These are phyloP conservation scores for Harrya chromipes DNA, from an alignment of 768 basidiomycete species.

Conservation along the genomic window DNA sequence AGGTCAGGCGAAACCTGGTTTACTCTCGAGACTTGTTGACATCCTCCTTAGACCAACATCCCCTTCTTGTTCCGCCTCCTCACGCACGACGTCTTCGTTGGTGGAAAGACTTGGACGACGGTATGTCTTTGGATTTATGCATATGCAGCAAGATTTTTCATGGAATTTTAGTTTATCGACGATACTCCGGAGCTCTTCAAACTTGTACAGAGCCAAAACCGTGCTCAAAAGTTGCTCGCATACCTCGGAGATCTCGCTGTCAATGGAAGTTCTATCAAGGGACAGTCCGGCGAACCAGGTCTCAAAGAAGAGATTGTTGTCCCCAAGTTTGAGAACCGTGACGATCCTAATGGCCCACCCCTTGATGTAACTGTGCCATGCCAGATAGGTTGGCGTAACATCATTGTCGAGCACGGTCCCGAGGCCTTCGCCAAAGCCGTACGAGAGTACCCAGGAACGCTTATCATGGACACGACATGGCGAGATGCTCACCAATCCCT, in stretches of 20 bases:
- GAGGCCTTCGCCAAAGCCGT: constrained; percentile 99
- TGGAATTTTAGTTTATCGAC: constrained; percentile 80
- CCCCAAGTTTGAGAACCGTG: constrained; percentile 75
- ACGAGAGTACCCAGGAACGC: constrained; percentile 88
- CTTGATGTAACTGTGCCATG: constrained; percentile 84
- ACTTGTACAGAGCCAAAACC: constrained; percentile 95
- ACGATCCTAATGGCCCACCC: constrained; percentile 68
- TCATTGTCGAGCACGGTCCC: constrained; percentile 96
- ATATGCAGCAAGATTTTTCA: constrained; percentile 6
- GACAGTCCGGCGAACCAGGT: constrained; percentile 92
- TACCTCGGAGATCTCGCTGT: constrained; percentile 98
- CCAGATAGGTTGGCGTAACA: constrained; percentile 93
- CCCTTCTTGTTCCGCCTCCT: constrained; percentile 98
- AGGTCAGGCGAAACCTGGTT: constrained; percentile 43
- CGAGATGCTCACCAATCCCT: constrained; percentile 98
- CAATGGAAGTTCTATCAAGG: constrained; percentile 97
- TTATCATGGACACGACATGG: constrained; percentile 99
- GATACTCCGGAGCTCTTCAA: constrained; percentile 99
- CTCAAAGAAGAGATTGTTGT: constrained; percentile 84
- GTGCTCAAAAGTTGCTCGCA: constrained; percentile 94
- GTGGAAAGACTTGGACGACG: constrained; percentile 98
- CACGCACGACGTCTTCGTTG: constrained; percentile 94
- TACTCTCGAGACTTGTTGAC: not conserved
- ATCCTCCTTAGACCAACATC: constrained; percentile 78
- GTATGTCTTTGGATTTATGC: constrained; percentile 35